Percentiles rank a stretch among this genome's conserved stretches.
These are phyloP conservation scores for Panicum miliaceum DNA, from an alignment of 176 grass and related monocot species.

Conservation along the genomic window DNA sequence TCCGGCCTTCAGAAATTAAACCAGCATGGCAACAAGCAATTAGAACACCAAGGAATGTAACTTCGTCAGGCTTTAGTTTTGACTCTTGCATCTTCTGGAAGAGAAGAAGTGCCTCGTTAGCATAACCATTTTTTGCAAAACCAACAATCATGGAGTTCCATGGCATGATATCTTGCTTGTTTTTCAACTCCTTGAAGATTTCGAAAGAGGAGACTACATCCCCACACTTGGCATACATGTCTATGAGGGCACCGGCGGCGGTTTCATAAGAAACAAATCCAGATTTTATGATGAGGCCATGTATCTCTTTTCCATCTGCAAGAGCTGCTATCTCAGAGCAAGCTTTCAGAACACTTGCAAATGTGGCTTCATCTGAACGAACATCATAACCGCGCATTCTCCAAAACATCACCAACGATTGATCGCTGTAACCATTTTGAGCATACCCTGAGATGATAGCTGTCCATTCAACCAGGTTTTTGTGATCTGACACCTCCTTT, in stretches of 20 bases:
- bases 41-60: conserved; percentile 71
- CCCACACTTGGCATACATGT: conserved; percentile 83
- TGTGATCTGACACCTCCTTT: conserved; percentile 54
- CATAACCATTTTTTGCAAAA: conserved; percentile 79
- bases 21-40: conserved; percentile 71
- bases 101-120: conserved; percentile 52
- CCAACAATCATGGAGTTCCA: conserved; percentile 84
- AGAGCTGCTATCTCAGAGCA: conserved; percentile 59
- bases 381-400: conserved; percentile 59
- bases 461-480: conserved; percentile 64
- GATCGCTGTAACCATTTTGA: conserved; percentile 66
- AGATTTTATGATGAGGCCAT: conserved; percentile 62
- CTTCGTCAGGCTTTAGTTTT: conserved; percentile 57
- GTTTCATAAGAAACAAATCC: conserved; percentile 61
- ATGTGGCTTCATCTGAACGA: conserved; percentile 60
- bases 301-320: conserved; percentile 55
- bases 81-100: conserved; percentile 64
- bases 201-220: conserved; percentile 60
- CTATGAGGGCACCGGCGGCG: conserved; percentile 58
- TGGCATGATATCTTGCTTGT: conserved; percentile 53
- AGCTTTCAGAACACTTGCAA: conserved; percentile 72
- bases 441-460: conserved; percentile 83
- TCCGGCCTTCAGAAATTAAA: conserved; percentile 50
- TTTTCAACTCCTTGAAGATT: conserved; percentile 60
- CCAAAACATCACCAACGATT: conserved; percentile 64